Evolutionary conservation across 805 yeast species (phyloP).

Genomic region (Middelhovenomyces tepae): DNA sequence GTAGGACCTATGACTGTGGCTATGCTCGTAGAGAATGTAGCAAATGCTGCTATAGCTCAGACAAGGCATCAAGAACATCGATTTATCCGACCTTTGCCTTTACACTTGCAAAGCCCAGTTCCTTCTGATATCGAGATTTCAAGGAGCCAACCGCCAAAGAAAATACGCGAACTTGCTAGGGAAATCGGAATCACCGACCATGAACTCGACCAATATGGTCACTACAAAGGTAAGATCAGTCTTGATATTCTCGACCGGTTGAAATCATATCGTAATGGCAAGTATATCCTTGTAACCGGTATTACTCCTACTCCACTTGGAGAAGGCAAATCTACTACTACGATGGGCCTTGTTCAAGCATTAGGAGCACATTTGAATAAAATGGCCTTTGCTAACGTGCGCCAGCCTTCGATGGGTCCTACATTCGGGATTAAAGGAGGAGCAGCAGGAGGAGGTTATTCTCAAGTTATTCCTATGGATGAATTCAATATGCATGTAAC

Average conservation of each 20-base stretch:
- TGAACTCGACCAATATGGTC: conserved; percentile 87
- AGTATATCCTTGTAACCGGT: conserved; percentile 88
- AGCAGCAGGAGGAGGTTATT: conserved; percentile 98
- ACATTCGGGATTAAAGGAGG: conserved; percentile 99
- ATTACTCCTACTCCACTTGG: conserved; percentile 98
- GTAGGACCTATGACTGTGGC: conserved; percentile 99
- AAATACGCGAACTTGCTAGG: conserved; percentile 61
- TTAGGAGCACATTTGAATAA: conserved; percentile 79
- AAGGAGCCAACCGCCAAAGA: conserved; percentile 79
- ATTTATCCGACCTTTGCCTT: conserved; percentile 48
- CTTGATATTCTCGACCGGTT: conserved; percentile 64
- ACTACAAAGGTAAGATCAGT: conserved; percentile 83
- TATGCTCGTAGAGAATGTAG: conserved; percentile 81
- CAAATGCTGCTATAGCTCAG: conserved; percentile 78
- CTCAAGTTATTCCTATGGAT: conserved; percentile 98
- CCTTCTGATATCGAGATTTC: conserved; percentile 90
- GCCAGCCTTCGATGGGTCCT: conserved; percentile 99
- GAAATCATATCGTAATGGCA: conserved; percentile 57
- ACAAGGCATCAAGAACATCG: too few species aligned
- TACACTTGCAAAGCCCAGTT: conserved; percentile 54
- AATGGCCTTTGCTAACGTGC: conserved; percentile 83
- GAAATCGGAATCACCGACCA: conserved; percentile 71
- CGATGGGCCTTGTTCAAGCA: conserved; percentile 93
- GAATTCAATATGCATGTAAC: conserved; percentile 97
- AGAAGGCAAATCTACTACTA: conserved; percentile 95